phyloP scores from a whole-genome alignment of 768 basidiomycete genomes.

The Hypholoma sublateritium region DNA sequence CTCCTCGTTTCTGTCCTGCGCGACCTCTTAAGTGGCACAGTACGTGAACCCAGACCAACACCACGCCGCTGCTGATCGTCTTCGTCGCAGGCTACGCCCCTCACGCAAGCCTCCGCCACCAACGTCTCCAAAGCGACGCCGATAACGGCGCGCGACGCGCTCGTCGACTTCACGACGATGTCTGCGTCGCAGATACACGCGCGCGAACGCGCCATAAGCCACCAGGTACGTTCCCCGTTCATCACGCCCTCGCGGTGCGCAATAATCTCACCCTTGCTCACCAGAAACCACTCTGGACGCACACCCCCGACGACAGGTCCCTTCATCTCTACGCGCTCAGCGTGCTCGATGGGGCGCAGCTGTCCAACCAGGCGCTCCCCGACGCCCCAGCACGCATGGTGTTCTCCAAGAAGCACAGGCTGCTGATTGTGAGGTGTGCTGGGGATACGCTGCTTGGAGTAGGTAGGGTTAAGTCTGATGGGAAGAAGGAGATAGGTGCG shows the following conservation, averaged over 20 bases:
- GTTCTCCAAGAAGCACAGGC: slow-evolving; percentile 7
- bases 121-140: slow-evolving; percentile 53
- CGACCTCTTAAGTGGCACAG: slow-evolving; percentile 57
- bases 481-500: slow-evolving; percentile 16
- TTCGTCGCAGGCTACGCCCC: slow-evolving; percentile 42
- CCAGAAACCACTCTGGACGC: slow-evolving; percentile 17
- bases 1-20: slow-evolving; percentile 72
- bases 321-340: slow-evolving; percentile 11
- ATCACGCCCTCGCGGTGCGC: background rate
- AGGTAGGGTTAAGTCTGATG: slow-evolving; percentile 18
- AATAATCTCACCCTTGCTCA: background rate
- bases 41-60: slow-evolving; percentile 20
- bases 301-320: slow-evolving; percentile 12
- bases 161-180: slow-evolving; percentile 57
- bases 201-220: slow-evolving; percentile 61
- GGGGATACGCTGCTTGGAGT: slow-evolving; percentile 14
- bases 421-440: slow-evolving; percentile 15
- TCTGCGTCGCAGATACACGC: slow-evolving; percentile 55
- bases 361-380: background rate
- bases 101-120: slow-evolving; percentile 42
- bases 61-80: background rate
- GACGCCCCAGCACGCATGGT: slow-evolving; percentile 6
- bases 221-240: slow-evolving; percentile 48
- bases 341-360: background rate
- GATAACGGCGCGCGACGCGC: slow-evolving; percentile 52